phyloP scores from a whole-genome alignment of 1,139 yeast genomes.

The Blastobotrys elegans region DNA sequence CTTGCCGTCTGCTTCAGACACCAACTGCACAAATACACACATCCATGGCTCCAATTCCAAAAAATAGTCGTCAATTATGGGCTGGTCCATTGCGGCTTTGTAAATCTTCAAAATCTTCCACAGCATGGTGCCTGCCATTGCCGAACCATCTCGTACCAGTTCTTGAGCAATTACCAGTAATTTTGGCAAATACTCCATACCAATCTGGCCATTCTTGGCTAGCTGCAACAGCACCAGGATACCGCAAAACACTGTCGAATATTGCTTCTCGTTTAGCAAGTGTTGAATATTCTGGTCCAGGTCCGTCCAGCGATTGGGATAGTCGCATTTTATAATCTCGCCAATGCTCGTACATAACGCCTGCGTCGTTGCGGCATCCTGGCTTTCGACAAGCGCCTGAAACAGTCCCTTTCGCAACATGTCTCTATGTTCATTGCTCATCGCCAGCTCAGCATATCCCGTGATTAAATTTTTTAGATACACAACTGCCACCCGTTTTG shows the following conservation, averaged over 20 bases:
- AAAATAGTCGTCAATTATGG: constrained; percentile 3
- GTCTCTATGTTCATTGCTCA: background rate
- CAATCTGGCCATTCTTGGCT: constrained; percentile 4
- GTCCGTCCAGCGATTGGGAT: constrained; percentile 6
- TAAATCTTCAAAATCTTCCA: constrained; percentile 20
- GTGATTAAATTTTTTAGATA: constrained; percentile 16
- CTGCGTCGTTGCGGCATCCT: constrained; percentile 7
- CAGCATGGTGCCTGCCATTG: constrained; percentile 15
- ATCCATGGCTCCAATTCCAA: constrained; percentile 13
- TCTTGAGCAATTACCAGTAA: constrained; percentile 14
- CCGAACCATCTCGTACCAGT: constrained; percentile 7
- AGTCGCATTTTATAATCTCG: background rate
- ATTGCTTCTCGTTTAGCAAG: constrained; percentile 11
- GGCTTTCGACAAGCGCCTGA: constrained; percentile 9
- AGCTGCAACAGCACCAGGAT: constrained; percentile 16
- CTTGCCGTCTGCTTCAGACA: constrained; percentile 13
- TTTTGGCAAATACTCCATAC: constrained; percentile 15
- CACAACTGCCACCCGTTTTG: constrained; percentile 16
- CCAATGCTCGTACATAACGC: constrained; percentile 3
- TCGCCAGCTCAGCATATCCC: background rate
- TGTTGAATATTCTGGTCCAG: constrained; percentile 12
- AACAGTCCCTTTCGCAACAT: constrained; percentile 12
- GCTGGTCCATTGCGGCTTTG: constrained; percentile 15
- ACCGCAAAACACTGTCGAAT: constrained; percentile 15
- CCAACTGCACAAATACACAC: constrained; percentile 13